These are phyloP conservation scores for Tolypocladium tropicale DNA, from an alignment of 2,329 filamentous ascomycete genomes.

Conservation along the genomic window DNA sequence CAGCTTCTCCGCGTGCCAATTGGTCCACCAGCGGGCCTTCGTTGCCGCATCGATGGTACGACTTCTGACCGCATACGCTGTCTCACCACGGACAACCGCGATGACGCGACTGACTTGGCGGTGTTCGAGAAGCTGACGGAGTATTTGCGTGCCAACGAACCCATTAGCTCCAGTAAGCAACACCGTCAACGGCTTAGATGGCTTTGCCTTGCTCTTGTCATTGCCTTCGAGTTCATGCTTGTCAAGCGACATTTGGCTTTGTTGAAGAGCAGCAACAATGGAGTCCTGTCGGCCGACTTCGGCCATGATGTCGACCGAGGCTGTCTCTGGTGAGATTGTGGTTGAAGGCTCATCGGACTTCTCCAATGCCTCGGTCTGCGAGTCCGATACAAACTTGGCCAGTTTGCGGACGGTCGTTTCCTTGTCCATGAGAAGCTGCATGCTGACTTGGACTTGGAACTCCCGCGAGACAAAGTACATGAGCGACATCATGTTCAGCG, in stretches of 20 bases:
- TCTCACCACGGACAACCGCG: conserved; percentile 1
- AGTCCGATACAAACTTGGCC: neutral
- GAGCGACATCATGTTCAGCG: conserved; percentile 4
- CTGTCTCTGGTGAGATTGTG: neutral
- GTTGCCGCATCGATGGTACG: conserved; percentile 3
- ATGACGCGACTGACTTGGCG: neutral
- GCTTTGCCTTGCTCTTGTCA: neutral
- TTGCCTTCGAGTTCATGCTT: too few relatives aligned
- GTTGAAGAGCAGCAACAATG: neutral
- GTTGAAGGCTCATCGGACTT: neutral
- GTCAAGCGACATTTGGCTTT: neutral
- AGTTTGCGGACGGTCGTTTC: conserved; percentile 1
- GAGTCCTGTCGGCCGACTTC: conserved; percentile 1
- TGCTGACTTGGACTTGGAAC: neutral
- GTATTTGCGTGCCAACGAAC: conserved; percentile 4
- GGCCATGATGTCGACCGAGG: neutral
- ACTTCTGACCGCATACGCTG: neutral
- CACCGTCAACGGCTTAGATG: neutral
- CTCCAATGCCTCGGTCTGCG: neutral
- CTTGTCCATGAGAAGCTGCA: conserved; percentile 2
- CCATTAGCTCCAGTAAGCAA: conserved; percentile 5
- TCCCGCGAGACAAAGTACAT: conserved; percentile 1
- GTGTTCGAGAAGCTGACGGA: conserved; percentile 5
- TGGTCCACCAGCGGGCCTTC: conserved; percentile 4
- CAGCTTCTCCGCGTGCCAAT: conserved; percentile 2